Conservation (phyloP, 306 rosid genomes). For the Ziziphus jujuba region DNA sequence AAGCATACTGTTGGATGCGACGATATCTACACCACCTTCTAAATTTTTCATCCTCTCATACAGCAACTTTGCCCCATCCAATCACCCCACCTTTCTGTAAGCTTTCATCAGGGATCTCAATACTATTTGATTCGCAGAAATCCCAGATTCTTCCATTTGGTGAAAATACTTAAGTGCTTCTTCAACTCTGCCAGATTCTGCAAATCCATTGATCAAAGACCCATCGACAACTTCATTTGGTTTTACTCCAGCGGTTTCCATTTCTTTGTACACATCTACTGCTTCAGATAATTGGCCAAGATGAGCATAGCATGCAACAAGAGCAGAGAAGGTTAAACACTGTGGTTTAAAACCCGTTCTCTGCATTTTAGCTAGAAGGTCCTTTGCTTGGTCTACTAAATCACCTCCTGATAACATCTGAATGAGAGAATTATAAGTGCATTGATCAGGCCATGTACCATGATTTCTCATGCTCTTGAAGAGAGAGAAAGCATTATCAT, state of each 20-base stretch:
- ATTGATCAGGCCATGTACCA: slow-evolving; percentile 72
- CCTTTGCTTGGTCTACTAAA: slow-evolving; percentile 65
- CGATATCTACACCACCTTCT: slow-evolving; percentile 63
- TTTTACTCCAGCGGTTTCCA: slow-evolving; percentile 53
- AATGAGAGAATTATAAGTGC: slow-evolving; percentile 80
- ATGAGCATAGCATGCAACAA: slow-evolving; percentile 69
- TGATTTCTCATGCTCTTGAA: slow-evolving; percentile 75
- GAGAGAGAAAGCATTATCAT: slow-evolving; percentile 65
- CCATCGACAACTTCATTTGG: slow-evolving; percentile 84
- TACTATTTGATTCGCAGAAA: slow-evolving; percentile 60
- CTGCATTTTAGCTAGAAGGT: slow-evolving; percentile 66
- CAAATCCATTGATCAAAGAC: slow-evolving; percentile 80
- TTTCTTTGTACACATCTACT: slow-evolving; percentile 49
- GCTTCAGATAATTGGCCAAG: slow-evolving; percentile 77
- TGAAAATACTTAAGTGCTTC: slow-evolving; percentile 61
- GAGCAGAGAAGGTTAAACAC: slow-evolving; percentile 70
- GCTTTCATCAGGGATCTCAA: slow-evolving; percentile 75
- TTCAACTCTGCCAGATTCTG: slow-evolving; percentile 70
- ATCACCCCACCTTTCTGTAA: slow-evolving; percentile 62
- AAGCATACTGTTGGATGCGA: slow-evolving; percentile 82
- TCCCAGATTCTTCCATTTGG: slow-evolving; percentile 68
- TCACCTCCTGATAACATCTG: slow-evolving; percentile 88
- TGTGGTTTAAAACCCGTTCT: slow-evolving; percentile 59
- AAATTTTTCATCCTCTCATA: slow-evolving; percentile 55
- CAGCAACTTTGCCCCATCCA: slow-evolving; percentile 60